Evolutionary conservation across 1,284 basidiomycete genomes (phyloP).

Genomic region (Ceratobasidium sp.): DNA sequence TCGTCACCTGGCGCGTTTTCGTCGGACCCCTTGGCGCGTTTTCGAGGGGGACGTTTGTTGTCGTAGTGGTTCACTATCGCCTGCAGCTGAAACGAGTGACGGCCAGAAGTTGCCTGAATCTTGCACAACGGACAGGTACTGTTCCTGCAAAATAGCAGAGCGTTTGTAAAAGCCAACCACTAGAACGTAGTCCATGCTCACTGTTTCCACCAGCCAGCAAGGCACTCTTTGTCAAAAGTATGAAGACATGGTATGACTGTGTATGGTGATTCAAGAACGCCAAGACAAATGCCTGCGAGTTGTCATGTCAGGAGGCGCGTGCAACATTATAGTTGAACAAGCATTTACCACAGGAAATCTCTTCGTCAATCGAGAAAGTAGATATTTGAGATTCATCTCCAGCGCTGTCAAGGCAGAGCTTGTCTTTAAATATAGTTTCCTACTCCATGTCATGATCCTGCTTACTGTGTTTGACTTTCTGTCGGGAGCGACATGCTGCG

Average conservation of each 20-base stretch:
- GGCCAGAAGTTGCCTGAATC: conserved; percentile 8
- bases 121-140: conserved; percentile 45
- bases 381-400: conserved; percentile 41
- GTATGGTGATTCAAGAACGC: conserved; percentile 50
- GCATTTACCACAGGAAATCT: conserved; percentile 48
- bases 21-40: conserved; percentile 26
- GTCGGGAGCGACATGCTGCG: background rate
- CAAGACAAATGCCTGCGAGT: conserved; percentile 50
- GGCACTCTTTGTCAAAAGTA: conserved; percentile 51
- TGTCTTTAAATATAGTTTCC: background rate
- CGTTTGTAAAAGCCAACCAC: background rate
- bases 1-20: conserved; percentile 2
- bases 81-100: conserved; percentile 44
- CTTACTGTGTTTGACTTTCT: conserved; percentile 7
- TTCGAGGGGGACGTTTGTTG: conserved; percentile 33
- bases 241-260: conserved; percentile 52
- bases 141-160: conserved; percentile 11
- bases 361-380: conserved; percentile 48
- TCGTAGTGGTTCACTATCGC: conserved; percentile 45
- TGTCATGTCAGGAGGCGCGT: background rate
- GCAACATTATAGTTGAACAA: background rate
- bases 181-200: conserved; percentile 1
- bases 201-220: conserved; percentile 51
- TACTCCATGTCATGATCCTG: background rate
- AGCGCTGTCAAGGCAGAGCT: background rate